Conservation (phyloP, 2,329 filamentous ascomycete genomes). For the Berkeleyomyces basicola region DNA sequence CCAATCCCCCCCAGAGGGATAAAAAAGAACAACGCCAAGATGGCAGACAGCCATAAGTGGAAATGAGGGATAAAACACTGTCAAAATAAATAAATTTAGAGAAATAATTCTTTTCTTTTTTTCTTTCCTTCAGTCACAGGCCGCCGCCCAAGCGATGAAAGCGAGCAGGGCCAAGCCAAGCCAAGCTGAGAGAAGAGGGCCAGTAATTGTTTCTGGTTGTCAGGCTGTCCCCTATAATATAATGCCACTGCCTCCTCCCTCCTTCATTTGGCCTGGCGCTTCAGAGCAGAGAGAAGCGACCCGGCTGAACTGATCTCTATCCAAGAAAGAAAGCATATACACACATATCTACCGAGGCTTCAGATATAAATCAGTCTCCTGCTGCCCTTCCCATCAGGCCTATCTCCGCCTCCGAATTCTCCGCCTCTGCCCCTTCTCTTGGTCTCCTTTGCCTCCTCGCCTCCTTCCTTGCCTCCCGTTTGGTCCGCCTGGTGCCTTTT, state of each 20-base stretch:
- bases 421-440: neutral
- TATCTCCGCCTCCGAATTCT: neutral
- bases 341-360: too few species aligned
- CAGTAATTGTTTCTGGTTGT: neutral
- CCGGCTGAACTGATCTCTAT: too few species aligned
- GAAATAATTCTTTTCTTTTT: neutral
- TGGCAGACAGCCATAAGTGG: neutral
- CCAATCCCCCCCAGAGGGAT: too few species aligned
- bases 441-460: neutral
- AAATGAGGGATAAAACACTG: neutral
- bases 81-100: neutral
- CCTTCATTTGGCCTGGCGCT: neutral
- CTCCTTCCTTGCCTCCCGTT: neutral
- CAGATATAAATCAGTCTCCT: neutral
- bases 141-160: neutral
- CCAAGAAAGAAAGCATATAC: too few species aligned
- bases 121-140: too few species aligned
- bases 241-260: neutral
- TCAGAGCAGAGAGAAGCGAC: too few species aligned
- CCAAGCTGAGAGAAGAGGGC: neutral
- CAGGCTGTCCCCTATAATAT: constrained; percentile 1
- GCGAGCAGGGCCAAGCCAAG: neutral
- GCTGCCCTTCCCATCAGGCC: neutral
- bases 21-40: neutral
- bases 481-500: neutral